phyloP scores from a whole-genome alignment of 495 filamentous ascomycete genomes.

The Xylaria curta region DNA sequence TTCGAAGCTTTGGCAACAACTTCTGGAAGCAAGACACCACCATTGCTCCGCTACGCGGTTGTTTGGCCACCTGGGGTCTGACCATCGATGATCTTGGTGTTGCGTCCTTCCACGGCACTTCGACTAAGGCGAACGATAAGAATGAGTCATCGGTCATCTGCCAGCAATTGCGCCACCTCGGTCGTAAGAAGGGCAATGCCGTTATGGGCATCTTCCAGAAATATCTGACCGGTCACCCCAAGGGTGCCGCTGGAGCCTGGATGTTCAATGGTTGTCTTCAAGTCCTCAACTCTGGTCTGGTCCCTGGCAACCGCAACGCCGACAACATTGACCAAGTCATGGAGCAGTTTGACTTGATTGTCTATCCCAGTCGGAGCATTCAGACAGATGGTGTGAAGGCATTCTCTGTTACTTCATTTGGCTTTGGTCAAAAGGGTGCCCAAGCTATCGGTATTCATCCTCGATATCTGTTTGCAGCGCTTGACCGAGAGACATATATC shows the following conservation, averaged over 20 bases:
- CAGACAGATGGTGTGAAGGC: constrained; percentile 98
- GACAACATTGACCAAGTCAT: constrained; percentile 96
- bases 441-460: constrained; percentile 97
- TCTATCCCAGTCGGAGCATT: constrained; percentile 92
- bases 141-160: constrained; percentile 98
- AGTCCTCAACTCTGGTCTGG: constrained; percentile 88
- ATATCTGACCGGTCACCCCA: constrained; percentile 97
- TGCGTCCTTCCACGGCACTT: constrained; percentile 98
- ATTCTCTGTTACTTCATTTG: constrained; percentile 98
- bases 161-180: constrained; percentile 94
- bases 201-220: constrained; percentile 99
- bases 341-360: constrained; percentile 97
- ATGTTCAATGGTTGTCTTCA: constrained; percentile 99
- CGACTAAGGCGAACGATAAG: constrained; percentile 98
- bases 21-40: constrained; percentile 96
- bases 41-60: constrained; percentile 93
- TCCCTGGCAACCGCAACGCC: constrained; percentile 96
- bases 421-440: constrained; percentile 98
- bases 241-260: constrained; percentile 98
- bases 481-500: constrained; percentile 82
- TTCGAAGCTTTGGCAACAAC: constrained; percentile 90
- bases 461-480: constrained; percentile 92
- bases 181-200: constrained; percentile 94
- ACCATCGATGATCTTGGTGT: constrained; percentile 95
- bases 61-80: constrained; percentile 95